Evolutionary conservation across 2,329 filamentous ascomycete species (phyloP).

Genomic region (Verticillium klebahnii): DNA sequence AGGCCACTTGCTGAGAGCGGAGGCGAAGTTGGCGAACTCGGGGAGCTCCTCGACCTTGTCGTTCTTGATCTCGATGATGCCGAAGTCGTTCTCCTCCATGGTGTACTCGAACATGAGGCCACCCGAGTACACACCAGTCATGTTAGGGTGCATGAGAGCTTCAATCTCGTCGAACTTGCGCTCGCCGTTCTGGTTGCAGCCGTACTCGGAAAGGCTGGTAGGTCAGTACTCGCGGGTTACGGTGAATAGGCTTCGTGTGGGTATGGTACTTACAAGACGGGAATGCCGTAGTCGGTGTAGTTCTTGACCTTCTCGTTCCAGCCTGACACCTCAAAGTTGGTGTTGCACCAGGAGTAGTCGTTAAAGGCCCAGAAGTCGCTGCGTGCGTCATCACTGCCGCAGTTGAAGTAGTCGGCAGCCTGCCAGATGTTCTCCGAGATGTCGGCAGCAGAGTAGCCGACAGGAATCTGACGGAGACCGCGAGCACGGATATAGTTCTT

Average conservation of each 20-base stretch:
- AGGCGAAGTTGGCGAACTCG: slow-evolving; percentile 57
- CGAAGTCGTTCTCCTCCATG: slow-evolving; percentile 72
- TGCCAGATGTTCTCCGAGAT: slow-evolving; percentile 80
- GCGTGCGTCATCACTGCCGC: slow-evolving; percentile 75
- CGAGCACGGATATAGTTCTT: slow-evolving; percentile 63
- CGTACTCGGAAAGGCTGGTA: slow-evolving; percentile 79
- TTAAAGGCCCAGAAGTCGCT: slow-evolving; percentile 89
- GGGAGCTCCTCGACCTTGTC: slow-evolving; percentile 48
- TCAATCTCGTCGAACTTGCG: slow-evolving; percentile 77
- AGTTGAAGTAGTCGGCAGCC: slow-evolving; percentile 91
- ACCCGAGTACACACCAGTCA: slow-evolving; percentile 89
- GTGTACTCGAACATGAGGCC: slow-evolving; percentile 96
- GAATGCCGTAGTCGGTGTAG: slow-evolving; percentile 80
- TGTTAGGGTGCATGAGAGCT: slow-evolving; percentile 74
- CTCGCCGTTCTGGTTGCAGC: slow-evolving; percentile 71
- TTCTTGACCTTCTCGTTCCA: slow-evolving; percentile 88
- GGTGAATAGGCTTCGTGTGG: background rate
- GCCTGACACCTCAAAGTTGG: slow-evolving; percentile 64
- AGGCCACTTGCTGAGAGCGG: slow-evolving; percentile 43
- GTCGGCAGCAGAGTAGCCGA: slow-evolving; percentile 75
- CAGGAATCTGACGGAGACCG: slow-evolving; percentile 60
- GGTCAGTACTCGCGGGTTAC: background rate
- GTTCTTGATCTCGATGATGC: slow-evolving; percentile 65
- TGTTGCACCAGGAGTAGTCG: slow-evolving; percentile 84
- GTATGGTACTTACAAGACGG: slow-evolving; percentile 60